Evolutionary conservation across 305 asterid species (phyloP).

Genomic region (Andrographis paniculata): DNA sequence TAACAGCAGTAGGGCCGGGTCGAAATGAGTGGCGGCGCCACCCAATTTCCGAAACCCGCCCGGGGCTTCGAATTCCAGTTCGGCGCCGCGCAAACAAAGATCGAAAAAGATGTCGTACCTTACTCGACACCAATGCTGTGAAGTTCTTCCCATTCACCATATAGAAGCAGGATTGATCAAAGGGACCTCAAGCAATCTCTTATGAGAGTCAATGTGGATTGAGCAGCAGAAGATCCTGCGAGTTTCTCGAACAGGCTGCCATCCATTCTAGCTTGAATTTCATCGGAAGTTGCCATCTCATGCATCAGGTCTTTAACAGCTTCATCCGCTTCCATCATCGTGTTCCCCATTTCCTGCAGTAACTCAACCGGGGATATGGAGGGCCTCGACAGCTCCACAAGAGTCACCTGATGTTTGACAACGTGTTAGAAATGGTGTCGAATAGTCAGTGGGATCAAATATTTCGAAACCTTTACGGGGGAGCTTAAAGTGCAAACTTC

Average conservation of each 20-base stretch:
- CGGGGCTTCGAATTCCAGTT: too few species aligned
- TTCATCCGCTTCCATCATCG: conserved; percentile 44
- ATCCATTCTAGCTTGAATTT: conserved; percentile 72
- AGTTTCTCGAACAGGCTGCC: conserved; percentile 50
- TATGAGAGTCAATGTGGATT: conserved; percentile 26
- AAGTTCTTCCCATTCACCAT: too few species aligned
- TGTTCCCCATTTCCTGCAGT: conserved; percentile 35
- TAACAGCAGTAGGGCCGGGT: too few species aligned
- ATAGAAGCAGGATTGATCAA: conserved; percentile 9
- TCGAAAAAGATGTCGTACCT: too few species aligned
- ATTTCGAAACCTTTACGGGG: too few species aligned
- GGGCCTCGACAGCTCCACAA: conserved; percentile 56
- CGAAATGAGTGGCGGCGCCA: too few species aligned
- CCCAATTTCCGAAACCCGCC: too few species aligned
- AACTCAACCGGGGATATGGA: conserved; percentile 39
- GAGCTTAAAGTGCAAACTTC: too few species aligned
- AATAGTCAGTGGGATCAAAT: background rate
- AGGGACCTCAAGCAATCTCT: conserved; percentile 46
- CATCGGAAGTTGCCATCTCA: conserved; percentile 44
- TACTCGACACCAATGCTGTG: too few species aligned
- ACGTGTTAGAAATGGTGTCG: background rate
- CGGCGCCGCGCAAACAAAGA: too few species aligned
- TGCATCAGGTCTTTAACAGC: conserved; percentile 38
- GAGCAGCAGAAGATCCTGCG: conserved; percentile 37
- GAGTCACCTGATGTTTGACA: conserved; percentile 41